Percentiles rank a stretch among this genome's conserved stretches.
These are phyloP conservation scores for Alternaria infectoria DNA, from an alignment of 2,329 filamentous ascomycete species.

Conservation along the genomic window DNA sequence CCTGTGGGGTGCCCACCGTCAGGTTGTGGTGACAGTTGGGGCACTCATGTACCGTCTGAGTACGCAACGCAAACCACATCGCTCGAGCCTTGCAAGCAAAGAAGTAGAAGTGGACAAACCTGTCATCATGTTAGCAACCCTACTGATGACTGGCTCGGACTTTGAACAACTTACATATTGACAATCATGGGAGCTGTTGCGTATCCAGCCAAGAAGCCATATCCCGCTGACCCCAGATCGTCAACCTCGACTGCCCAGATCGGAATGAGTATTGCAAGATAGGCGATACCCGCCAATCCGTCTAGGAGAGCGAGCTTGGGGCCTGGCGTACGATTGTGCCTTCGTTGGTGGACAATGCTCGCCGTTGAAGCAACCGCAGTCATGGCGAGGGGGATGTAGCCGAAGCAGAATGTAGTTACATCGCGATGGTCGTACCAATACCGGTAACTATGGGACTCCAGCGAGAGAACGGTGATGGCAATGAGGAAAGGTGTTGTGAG, in stretches of 20 bases:
- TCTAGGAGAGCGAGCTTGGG: conserved; percentile 13
- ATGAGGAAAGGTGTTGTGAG: conserved; percentile 21
- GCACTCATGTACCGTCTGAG: conserved; percentile 14
- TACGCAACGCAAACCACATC: background rate
- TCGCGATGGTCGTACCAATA: background rate
- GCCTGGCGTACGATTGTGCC: conserved; percentile 1
- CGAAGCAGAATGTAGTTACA: conserved; percentile 19
- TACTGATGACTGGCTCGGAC: background rate
- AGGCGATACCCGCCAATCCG: conserved; percentile 1
- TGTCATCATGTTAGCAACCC: background rate
- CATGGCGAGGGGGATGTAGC: conserved; percentile 21
- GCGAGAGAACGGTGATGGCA: conserved; percentile 12
- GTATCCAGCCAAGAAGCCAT: conserved; percentile 21
- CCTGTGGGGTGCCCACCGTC: background rate
- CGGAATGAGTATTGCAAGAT: conserved; percentile 17
- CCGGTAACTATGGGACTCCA: background rate
- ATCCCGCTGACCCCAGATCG: conserved; percentile 1
- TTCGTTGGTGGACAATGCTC: conserved; percentile 5
- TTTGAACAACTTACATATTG: conserved; percentile 17
- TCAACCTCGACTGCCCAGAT: conserved; percentile 19
- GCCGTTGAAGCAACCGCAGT: conserved; percentile 10
- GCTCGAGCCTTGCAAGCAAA: conserved; percentile 10
- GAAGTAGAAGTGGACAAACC: conserved; percentile 18
- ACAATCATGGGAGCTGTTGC: conserved; percentile 26
- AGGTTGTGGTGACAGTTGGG: conserved; percentile 24